phyloP scores from a whole-genome alignment of 768 basidiomycete species.

The Stropharia rugosoannulata region DNA sequence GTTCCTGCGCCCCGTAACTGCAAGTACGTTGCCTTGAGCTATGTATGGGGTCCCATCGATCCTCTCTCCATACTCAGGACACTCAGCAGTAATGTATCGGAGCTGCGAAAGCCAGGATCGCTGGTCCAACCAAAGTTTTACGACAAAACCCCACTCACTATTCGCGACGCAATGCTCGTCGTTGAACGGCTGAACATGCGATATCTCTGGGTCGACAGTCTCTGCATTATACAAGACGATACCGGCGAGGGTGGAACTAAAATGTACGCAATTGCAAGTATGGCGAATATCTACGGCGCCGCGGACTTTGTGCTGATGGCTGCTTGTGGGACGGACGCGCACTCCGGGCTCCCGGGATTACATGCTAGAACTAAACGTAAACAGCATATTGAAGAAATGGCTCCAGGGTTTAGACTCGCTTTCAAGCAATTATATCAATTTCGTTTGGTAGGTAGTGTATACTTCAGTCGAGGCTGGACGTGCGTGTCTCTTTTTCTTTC shows the following conservation, averaged over 20 bases:
- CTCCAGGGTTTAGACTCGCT: constrained; percentile 6
- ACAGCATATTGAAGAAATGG: constrained; percentile 7
- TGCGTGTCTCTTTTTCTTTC: not conserved
- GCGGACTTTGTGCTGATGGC: constrained; percentile 6
- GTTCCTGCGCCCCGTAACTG: constrained; percentile 2
- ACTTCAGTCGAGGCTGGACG: constrained; percentile 11
- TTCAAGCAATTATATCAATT: not conserved
- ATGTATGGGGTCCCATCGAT: constrained; percentile 13
- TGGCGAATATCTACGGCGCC: constrained; percentile 8
- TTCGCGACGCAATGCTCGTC: constrained; percentile 10
- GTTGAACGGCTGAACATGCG: constrained; percentile 2
- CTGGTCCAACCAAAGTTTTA: not conserved
- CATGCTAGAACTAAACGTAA: constrained; percentile 1
- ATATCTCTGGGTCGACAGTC: constrained; percentile 10
- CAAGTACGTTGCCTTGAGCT: constrained; percentile 10
- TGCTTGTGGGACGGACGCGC: constrained; percentile 5
- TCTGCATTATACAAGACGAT: constrained; percentile 12
- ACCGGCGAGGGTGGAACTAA: not conserved
- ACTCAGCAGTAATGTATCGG: not conserved
- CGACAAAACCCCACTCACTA: constrained; percentile 5
- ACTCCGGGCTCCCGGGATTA: constrained; percentile 9
- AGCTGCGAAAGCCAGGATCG: constrained; percentile 3
- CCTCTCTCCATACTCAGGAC: not conserved
- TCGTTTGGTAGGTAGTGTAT: not conserved
- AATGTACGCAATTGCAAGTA: constrained; percentile 6